A percentile compares a stretch with the other conserved stretches of the same genome.
Evolutionary conservation across 2,329 filamentous ascomycete genomes (phyloP).

Genomic region (Myriangium duriaei): DNA sequence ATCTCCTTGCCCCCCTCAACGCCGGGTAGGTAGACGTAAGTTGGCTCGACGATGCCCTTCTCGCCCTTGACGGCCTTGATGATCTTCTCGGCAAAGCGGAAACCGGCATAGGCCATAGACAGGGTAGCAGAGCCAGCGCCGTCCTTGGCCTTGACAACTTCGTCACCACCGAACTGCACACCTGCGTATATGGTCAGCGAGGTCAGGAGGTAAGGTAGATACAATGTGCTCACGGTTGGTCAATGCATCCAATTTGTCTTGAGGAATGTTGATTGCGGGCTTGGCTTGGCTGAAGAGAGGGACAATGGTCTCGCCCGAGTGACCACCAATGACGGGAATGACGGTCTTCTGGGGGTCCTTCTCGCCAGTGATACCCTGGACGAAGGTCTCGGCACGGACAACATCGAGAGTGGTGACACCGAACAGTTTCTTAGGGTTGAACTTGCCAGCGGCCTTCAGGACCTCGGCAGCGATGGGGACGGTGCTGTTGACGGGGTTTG

Average conservation of each 20-base stretch:
- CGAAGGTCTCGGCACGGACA: constrained; percentile 94
- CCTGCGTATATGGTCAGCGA: constrained; percentile 27
- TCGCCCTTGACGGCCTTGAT: constrained; percentile 80
- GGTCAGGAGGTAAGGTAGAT: neutral
- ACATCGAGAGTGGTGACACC: constrained; percentile 98
- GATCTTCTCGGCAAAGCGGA: constrained; percentile 88
- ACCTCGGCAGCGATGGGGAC: constrained; percentile 96
- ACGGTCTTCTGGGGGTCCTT: constrained; percentile 69
- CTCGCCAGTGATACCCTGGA: constrained; percentile 71
- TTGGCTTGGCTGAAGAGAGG: constrained; percentile 89
- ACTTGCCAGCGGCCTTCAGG: constrained; percentile 83
- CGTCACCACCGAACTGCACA: constrained; percentile 95
- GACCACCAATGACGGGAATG: constrained; percentile 88
- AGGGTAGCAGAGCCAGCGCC: constrained; percentile 81
- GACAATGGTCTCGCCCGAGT: constrained; percentile 97
- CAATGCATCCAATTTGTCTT: constrained; percentile 79
- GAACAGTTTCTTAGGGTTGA: constrained; percentile 91
- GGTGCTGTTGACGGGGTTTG: constrained; percentile 98
- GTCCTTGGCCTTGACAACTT: constrained; percentile 91
- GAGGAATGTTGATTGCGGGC: constrained; percentile 66
- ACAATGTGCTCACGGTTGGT: constrained; percentile 57
- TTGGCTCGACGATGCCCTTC: constrained; percentile 87
- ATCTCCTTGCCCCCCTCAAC: constrained; percentile 79
- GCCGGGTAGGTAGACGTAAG: constrained; percentile 89
- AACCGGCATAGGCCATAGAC: constrained; percentile 93